Evolutionary conservation across 2,329 filamentous ascomycete genomes (phyloP).

Genomic region (Fusarium paranaense): DNA sequence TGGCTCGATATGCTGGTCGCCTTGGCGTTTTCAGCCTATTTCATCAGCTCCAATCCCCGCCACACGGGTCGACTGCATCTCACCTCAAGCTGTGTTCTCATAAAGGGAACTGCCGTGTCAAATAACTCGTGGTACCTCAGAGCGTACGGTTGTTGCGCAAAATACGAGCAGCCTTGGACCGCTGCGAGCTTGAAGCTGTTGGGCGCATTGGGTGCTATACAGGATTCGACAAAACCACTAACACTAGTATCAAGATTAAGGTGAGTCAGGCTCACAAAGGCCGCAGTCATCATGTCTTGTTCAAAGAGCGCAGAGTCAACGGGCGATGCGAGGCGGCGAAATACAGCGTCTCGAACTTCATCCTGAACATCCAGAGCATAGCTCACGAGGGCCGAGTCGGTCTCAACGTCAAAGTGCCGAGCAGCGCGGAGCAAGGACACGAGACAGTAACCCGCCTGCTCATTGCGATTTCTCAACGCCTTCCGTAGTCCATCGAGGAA

Average conservation of each 20-base stretch:
- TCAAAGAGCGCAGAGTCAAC: slow-evolving; percentile 66
- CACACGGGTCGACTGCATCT: slow-evolving; percentile 18
- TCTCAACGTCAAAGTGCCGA: slow-evolving; percentile 72
- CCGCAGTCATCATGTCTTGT: slow-evolving; percentile 73
- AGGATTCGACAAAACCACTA: slow-evolving; percentile 66
- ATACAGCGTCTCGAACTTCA: slow-evolving; percentile 74
- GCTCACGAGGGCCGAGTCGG: slow-evolving; percentile 72
- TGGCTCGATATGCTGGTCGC: slow-evolving; percentile 9
- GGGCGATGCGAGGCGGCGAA: slow-evolving; percentile 62
- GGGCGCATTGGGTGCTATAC: slow-evolving; percentile 68
- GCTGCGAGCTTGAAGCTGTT: slow-evolving; percentile 71
- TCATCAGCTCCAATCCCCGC: slow-evolving; percentile 1
- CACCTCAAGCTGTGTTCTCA: slow-evolving; percentile 69
- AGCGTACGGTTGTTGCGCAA: slow-evolving; percentile 64
- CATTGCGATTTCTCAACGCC: slow-evolving; percentile 71
- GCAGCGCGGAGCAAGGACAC: slow-evolving; percentile 72
- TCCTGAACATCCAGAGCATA: slow-evolving; percentile 78
- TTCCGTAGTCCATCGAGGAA: slow-evolving; percentile 75
- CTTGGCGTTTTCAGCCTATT: slow-evolving; percentile 34
- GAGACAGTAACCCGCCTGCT: slow-evolving; percentile 75
- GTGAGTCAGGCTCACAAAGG: slow-evolving; percentile 73
- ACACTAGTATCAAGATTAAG: slow-evolving; percentile 70
- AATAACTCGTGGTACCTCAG: slow-evolving; percentile 67
- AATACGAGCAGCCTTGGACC: slow-evolving; percentile 72
- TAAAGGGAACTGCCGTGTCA: slow-evolving; percentile 65